Base-by-base conservation (phyloP, 1,284 basidiomycete species). In the Termitomyces sp. region DNA sequence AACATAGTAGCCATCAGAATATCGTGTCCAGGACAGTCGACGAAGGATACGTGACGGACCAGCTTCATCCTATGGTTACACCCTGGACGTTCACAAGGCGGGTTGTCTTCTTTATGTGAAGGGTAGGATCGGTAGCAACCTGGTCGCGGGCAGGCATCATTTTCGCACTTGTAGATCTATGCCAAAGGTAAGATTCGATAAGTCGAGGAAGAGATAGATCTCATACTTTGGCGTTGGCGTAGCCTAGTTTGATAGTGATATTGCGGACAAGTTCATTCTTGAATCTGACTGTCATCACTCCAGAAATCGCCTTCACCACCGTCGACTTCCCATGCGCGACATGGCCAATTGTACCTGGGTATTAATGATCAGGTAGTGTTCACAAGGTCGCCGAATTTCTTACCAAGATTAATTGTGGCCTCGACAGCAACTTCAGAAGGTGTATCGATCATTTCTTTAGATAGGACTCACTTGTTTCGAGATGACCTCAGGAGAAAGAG, bases 1-100 rank as follows among this genome's bases (percentile, higher is more conserved):
- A 99, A 80, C 97, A 99, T 99, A 62, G 96, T 99, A 54, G 96
- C 96, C 96, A 99, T 99, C 70, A 99, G 80, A 82, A 91, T 91
- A 67, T 95, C 92, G 81, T 95, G 92, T 60, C 92, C 93, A 1
- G 92, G 92, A 68, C 92, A 93, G 69, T 96, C 93, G 68, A 98
- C 96, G 70, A 98, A 98, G 1, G 96, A 98, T 63, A 98, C 93
- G 65, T 96, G 93, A 62, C 92, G 85, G 60, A 97, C 71, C 60
- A 98, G 84, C 65, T 91, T 88, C 93, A 98, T 95, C 40, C 83
- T 82, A 52, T 85, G 84, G 40, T 86, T 88, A 72, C 96, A 99
- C 54, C 93, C 93, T 33, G 92, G 90, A 35, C 92, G 81, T 71
- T 97, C 94, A 72, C 96, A 99, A 34, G 86, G 86, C 8, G 96